These are phyloP conservation scores for Jimgerdemannia lactiflua DNA, from an alignment of 192 early-diverging fungal species.

Conservation along the genomic window DNA sequence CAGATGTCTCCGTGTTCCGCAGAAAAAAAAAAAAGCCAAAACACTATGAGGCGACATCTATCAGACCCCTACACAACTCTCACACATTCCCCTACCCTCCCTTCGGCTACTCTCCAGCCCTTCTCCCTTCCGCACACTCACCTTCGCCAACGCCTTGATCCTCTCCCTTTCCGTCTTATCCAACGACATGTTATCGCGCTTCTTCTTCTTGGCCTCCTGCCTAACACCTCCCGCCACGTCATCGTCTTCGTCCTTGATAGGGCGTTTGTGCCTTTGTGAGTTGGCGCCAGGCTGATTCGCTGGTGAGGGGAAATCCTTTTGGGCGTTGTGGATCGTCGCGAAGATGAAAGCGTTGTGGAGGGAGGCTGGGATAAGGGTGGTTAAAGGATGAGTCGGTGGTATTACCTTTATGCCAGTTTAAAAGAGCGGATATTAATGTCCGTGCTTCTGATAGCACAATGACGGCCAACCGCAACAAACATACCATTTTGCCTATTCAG, in stretches of 20 bases:
- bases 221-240: neutral
- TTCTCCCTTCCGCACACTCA: slow-evolving; percentile 2
- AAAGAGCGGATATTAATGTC: neutral
- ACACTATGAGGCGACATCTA: too few relatives aligned
- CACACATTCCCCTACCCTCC: too few relatives aligned
- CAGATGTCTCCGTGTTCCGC: too few relatives aligned
- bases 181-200: slow-evolving; percentile 68
- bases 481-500: slow-evolving; percentile 47
- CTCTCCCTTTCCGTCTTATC: slow-evolving; percentile 64
- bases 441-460: too few relatives aligned
- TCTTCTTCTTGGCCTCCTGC: slow-evolving; percentile 56
- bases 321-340: slow-evolving; percentile 76
- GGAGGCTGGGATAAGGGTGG: slow-evolving; percentile 24
- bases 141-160: slow-evolving; percentile 61
- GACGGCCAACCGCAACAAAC: neutral
- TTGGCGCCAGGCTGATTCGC: slow-evolving; percentile 50
- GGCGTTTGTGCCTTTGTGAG: slow-evolving; percentile 50
- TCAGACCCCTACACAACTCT: too few relatives aligned
- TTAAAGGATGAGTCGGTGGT: too few relatives aligned
- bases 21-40: too few relatives aligned
- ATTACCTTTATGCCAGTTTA: neutral
- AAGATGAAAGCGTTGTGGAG: slow-evolving; percentile 77
- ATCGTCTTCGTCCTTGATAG: slow-evolving; percentile 19
- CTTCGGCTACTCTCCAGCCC: too few relatives aligned
- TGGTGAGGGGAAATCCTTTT: slow-evolving; percentile 61